Percentiles rank a stretch among this genome's conserved stretches.
Evolutionary conservation across 352 stramenopile genomes (phyloP).

Genomic region (Globisporangium recalcitrans): DNA sequence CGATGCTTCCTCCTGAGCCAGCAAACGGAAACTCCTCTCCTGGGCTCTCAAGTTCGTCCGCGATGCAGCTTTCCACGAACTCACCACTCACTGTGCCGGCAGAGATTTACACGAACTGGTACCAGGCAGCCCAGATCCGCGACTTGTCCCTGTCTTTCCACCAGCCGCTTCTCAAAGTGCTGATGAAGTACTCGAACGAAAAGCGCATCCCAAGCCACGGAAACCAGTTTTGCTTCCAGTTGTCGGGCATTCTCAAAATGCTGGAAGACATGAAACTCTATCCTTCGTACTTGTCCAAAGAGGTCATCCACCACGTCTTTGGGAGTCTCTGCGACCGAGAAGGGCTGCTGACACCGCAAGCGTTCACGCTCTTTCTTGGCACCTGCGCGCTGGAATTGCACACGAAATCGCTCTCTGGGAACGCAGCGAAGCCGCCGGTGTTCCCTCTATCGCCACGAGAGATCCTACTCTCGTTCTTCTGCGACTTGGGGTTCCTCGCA

Average conservation of each 20-base stretch:
- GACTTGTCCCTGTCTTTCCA: constrained; percentile 63
- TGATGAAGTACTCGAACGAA: constrained; percentile 52
- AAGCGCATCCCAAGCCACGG: constrained; percentile 28
- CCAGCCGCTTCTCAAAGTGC: constrained; percentile 39
- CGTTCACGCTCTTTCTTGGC: constrained; percentile 55
- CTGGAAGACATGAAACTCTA: constrained; percentile 61
- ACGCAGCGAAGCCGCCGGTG: constrained; percentile 1
- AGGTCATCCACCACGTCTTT: constrained; percentile 48
- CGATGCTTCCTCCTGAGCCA: constrained; percentile 40
- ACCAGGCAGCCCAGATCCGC: constrained; percentile 42
- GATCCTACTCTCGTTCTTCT: constrained; percentile 64
- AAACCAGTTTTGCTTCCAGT: constrained; percentile 44
- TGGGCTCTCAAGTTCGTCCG: neutral
- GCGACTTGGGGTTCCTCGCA: constrained; percentile 43
- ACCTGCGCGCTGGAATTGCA: constrained; percentile 61
- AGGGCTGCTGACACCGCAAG: constrained; percentile 32
- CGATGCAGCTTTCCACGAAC: neutral
- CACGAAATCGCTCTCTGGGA: constrained; percentile 19
- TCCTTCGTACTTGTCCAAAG: constrained; percentile 42
- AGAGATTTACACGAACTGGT: constrained; percentile 45
- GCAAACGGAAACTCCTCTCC: neutral
- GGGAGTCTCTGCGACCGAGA: constrained; percentile 29
- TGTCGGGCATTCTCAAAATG: constrained; percentile 37
- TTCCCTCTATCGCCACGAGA: constrained; percentile 56
- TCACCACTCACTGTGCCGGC: neutral